Evolutionary conservation across 345 rosid genomes (phyloP).

Genomic region (Aquilaria sinensis): DNA sequence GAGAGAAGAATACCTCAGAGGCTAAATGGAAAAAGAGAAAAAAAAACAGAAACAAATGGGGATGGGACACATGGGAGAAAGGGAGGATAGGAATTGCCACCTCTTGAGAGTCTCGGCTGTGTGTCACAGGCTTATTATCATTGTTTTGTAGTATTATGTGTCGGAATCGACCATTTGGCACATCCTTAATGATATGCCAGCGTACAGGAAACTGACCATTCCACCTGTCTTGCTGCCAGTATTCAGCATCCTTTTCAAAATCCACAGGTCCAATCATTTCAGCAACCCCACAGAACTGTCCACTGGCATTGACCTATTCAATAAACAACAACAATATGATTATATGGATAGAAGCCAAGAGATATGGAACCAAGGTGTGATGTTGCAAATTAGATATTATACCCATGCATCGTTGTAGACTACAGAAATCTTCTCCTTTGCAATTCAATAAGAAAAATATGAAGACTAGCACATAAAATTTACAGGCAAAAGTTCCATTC

Average conservation of each 20-base stretch:
- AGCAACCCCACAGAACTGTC: constrained; percentile 73
- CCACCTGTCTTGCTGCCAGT: constrained; percentile 82
- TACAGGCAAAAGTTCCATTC: too few relatives aligned
- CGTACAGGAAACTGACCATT: constrained; percentile 75
- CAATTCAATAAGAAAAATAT: background rate
- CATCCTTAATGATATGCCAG: constrained; percentile 72
- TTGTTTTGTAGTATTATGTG: constrained; percentile 62
- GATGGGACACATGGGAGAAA: too few relatives aligned
- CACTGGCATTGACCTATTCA: constrained; percentile 68
- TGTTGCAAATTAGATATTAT: too few relatives aligned
- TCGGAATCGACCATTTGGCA: constrained; percentile 58
- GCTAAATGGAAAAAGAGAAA: background rate
- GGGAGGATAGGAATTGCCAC: constrained; percentile 16
- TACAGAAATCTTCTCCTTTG: too few relatives aligned
- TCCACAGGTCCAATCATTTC: constrained; percentile 71
- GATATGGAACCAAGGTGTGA: too few relatives aligned
- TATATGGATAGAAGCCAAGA: too few relatives aligned
- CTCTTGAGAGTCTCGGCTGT: constrained; percentile 79
- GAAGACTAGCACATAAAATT: background rate
- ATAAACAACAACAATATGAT: background rate
- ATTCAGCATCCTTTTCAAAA: constrained; percentile 60
- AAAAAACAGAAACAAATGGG: background rate
- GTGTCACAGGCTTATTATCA: constrained; percentile 75
- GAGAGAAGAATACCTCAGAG: too few relatives aligned
- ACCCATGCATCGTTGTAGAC: too few relatives aligned